A percentile compares a stretch with the other conserved stretches of the same genome.
Conservation (phyloP, 2,329 filamentous ascomycete species). For the Sarocladiaceae sp. region DNA sequence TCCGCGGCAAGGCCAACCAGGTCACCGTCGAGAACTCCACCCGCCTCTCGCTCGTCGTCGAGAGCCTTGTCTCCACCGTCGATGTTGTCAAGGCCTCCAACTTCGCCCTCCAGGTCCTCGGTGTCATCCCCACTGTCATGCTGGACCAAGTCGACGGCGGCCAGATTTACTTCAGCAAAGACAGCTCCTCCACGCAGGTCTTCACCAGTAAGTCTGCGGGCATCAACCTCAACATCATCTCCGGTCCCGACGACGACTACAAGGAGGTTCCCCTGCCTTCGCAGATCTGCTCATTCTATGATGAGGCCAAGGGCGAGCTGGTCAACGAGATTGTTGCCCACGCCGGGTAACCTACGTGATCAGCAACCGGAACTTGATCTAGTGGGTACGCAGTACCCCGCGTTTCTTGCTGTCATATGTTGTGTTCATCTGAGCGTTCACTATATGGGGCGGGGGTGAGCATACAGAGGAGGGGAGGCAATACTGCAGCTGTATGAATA, state of each 20-base stretch:
- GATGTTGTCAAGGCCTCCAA: constrained; percentile 94
- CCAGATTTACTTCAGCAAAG: constrained; percentile 76
- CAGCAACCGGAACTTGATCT: too few species aligned
- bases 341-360: constrained; percentile 54
- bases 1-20: constrained; percentile 94
- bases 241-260: constrained; percentile 69
- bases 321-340: constrained; percentile 95
- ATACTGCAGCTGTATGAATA: neutral
- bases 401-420: neutral
- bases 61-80: constrained; percentile 82
- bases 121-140: constrained; percentile 77
- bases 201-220: constrained; percentile 84
- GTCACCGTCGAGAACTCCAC: constrained; percentile 89
- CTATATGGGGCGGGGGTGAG: too few species aligned
- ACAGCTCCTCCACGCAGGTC: constrained; percentile 71
- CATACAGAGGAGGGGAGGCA: neutral
- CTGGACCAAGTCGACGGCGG: constrained; percentile 92
- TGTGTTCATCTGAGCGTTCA: neutral
- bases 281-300: constrained; percentile 75
- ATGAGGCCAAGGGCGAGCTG: constrained; percentile 63
- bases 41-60: constrained; percentile 78
- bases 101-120: constrained; percentile 89
- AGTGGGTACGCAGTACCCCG: too few species aligned
- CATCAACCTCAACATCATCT: constrained; percentile 80
- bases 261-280: constrained; percentile 82